Base-by-base conservation (phyloP, 441 rosid genomes). In the Populus hybrid region DNA sequence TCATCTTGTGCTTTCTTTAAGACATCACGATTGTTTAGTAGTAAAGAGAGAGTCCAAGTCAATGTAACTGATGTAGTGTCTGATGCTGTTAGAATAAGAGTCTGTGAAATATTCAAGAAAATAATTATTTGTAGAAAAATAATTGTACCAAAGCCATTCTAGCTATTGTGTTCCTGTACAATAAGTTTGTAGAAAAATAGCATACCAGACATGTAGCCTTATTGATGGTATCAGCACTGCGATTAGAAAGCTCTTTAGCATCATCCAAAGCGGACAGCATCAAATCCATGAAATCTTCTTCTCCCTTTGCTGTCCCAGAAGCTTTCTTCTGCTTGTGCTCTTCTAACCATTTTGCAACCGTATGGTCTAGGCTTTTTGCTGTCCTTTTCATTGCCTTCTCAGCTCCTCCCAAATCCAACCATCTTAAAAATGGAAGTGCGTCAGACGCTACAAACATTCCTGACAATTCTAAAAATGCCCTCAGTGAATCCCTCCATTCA, bases 1-100 rank as follows among this genome's bases (percentile, higher is more conserved):
- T 91, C 93, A 8, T 81, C 73, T 72, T 88, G 91, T 0, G 80
- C 93, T 75, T 82, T 88, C 75, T 73, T 78, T n/a, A 91, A n/a
- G n/a, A 53, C 78, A 1, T 78, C 46, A 1, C 10, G 82, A 63
- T 88, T 84, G 74, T 88, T 89, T 16, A 87, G 10, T 2, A 79
- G 6, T 23, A 80, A 36, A 1, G 82, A 73, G 2, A 79, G 53
- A 4, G 70, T 20, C 95, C 94, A 89, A 8, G 83, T 90, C 5
- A 88, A 9, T 10, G 84, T 79, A 16, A 82, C 67, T 4, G 84
- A 6, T 23, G 88, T 85, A 21, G 89, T 88, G 76, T 89, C 93
- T 5, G 88, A 72, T 6, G 85, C 94, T 0, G 86, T 88, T 16
- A 83, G 1, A 26, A 89, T 86, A 14, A 92, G 82, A 78, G 71